Evolutionary conservation across 176 grass and related monocot species (phyloP).

Genomic region (Miscanthus lutarioriparius): DNA sequence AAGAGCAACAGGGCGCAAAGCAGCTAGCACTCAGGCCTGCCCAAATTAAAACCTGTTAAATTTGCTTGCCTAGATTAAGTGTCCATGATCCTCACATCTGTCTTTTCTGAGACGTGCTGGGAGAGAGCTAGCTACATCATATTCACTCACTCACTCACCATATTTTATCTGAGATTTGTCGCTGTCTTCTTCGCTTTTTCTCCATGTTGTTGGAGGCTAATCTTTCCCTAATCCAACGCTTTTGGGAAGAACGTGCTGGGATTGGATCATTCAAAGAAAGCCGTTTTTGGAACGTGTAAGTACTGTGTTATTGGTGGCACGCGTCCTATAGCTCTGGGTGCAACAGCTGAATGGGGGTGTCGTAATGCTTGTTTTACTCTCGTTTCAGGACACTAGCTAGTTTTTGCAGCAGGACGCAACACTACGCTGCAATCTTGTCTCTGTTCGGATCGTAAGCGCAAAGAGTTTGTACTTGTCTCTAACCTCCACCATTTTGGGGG

Average conservation of each 20-base stretch:
- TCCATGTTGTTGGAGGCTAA: neutral
- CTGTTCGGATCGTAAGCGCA: neutral
- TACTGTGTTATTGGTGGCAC: neutral
- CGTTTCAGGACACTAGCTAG: neutral
- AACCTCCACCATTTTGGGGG: neutral
- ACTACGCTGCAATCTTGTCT: neutral
- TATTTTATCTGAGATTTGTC: slow-evolving; percentile 23
- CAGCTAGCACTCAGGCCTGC: neutral
- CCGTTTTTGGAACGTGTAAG: neutral
- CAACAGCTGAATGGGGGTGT: neutral
- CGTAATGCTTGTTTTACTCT: neutral
- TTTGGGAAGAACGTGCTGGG: slow-evolving; percentile 19
- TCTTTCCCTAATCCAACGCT: neutral
- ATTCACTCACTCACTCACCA: neutral
- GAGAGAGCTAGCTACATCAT: neutral
- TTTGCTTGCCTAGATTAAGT: neutral
- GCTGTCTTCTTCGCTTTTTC: neutral
- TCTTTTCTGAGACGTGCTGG: slow-evolving; percentile 2
- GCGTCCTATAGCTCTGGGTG: neutral
- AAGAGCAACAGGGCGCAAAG: neutral
- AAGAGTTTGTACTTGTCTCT: neutral
- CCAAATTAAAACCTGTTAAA: neutral
- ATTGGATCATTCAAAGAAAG: slow-evolving; percentile 17
- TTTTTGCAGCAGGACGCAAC: neutral
- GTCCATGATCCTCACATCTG: slow-evolving; percentile 30